Percentiles rank a stretch among this genome's conserved stretches.
Conservation (phyloP, 345 rosid species). For the Euphorbia tirucalli region DNA sequence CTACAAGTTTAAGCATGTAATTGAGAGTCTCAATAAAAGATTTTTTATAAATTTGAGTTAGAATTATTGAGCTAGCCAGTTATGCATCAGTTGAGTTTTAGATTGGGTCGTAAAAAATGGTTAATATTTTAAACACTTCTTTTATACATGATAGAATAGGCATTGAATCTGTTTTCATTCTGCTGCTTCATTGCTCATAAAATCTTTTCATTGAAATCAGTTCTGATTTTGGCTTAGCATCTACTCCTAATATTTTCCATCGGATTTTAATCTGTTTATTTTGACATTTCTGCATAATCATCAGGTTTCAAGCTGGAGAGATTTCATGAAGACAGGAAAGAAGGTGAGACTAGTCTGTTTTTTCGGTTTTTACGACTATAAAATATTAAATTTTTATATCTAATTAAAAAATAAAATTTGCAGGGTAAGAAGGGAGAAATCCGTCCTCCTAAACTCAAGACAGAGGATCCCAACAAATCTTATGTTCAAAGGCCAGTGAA, state of each 20-base stretch:
- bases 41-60: neutral
- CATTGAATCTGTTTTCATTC: neutral
- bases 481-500: constrained; percentile 94
- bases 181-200: neutral
- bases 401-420: neutral
- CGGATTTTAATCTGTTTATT: neutral
- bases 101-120: neutral
- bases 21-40: neutral
- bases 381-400: neutral
- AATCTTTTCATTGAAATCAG: neutral
- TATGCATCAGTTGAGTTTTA: neutral
- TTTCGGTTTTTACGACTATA: neutral
- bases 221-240: neutral
- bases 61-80: neutral
- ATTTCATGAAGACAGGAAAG: constrained; percentile 84
- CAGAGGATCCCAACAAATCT: constrained; percentile 97
- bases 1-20: neutral
- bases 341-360: constrained; percentile 49
- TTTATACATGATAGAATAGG: neutral
- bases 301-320: constrained; percentile 96
- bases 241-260: neutral
- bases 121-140: neutral
- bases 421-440: constrained; percentile 90
- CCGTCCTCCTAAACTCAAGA: constrained; percentile 93
- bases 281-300: neutral